Evolutionary conservation across 495 filamentous ascomycete species (phyloP).

Genomic region (Aspergillus kassunensis): DNA sequence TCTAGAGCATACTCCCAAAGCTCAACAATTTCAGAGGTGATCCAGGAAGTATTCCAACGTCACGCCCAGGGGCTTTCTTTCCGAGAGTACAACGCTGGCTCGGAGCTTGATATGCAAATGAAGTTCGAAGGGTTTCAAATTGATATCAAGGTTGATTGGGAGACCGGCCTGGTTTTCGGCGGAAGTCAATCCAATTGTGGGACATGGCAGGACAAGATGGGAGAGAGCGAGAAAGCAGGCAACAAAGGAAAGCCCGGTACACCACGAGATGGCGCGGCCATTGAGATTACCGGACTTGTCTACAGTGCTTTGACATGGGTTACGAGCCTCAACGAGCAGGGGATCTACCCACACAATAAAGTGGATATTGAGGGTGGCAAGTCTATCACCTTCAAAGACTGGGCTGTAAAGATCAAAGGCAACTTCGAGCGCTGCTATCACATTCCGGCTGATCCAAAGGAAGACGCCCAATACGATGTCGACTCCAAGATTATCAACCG

Average conservation of each 20-base stretch:
- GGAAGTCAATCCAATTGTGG: constrained; percentile 94
- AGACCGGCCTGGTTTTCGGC: constrained; percentile 86
- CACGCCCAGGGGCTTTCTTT: constrained; percentile 89
- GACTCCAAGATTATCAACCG: constrained; percentile 77
- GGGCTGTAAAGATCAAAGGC: constrained; percentile 74
- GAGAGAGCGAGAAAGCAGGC: constrained; percentile 86
- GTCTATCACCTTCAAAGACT: constrained; percentile 68
- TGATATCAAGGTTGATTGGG: constrained; percentile 87
- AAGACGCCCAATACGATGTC: constrained; percentile 74
- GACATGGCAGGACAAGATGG: constrained; percentile 99
- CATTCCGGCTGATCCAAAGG: constrained; percentile 61
- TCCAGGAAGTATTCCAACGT: constrained; percentile 88
- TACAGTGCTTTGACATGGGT: constrained; percentile 89
- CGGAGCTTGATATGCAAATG: constrained; percentile 88
- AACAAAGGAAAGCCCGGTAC: constrained; percentile 96
- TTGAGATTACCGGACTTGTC: constrained; percentile 89
- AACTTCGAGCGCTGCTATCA: constrained; percentile 93
- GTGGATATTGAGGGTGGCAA: constrained; percentile 57
- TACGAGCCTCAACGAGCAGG: constrained; percentile 55
- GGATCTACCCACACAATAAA: constrained; percentile 64
- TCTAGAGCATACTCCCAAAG: constrained; percentile 77
- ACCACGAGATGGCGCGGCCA: constrained; percentile 88
- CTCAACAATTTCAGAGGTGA: constrained; percentile 78
- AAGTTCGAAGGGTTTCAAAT: constrained; percentile 86
- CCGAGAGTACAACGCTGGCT: constrained; percentile 90